Evolutionary conservation across 1,139 yeast genomes (phyloP), one percentile per base, ranked within the genome.

Genomic region (Suhomyces terraborum): DNA sequence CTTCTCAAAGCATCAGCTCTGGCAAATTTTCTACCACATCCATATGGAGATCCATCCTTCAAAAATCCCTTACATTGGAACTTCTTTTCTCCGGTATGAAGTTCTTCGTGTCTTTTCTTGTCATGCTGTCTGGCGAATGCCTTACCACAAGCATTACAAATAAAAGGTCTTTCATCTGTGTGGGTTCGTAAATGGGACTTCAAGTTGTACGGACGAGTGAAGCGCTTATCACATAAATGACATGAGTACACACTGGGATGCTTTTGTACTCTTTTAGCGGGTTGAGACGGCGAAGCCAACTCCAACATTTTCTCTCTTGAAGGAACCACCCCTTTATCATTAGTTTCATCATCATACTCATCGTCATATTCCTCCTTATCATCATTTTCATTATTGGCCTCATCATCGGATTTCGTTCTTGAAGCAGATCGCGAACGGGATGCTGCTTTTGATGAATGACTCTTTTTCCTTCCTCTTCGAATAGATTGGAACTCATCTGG

Each of bases 41-140:
- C 98, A 86, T 96, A 93, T 4, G 69, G 64, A 6, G 71, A 60
- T 1, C 85, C 88, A 58, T 77, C 83, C 43, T 78, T 77, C 43
- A 88, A 66, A 8, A 67, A 62, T 0, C 98, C 98, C 47, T 77
- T 75, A 63, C 98, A 93, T 49, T 84, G 88, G 59, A 79, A 93
- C 56, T 85, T 79, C 69, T 88, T 91, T 60, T 87, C 93, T 3
- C 98, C 98, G 6, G 89, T 75, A 60, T 93, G 98, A 45, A 93
- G 70, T 47, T 88, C 95, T 59, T 91, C 97, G 58, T 93, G 98
- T 32, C 98, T 75, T 59, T 88, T 89, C 31, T 95, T 70, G 63
- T 93, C 98, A 58, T 93, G 98, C 58, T 89, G 96, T 44, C 98
- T 70, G 0, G 98, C 97, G 75, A 93, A 93, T 3, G 96, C 93